Conservation (phyloP, 2,329 filamentous ascomycete genomes). For the Fusarium pseudoanthophilum region DNA sequence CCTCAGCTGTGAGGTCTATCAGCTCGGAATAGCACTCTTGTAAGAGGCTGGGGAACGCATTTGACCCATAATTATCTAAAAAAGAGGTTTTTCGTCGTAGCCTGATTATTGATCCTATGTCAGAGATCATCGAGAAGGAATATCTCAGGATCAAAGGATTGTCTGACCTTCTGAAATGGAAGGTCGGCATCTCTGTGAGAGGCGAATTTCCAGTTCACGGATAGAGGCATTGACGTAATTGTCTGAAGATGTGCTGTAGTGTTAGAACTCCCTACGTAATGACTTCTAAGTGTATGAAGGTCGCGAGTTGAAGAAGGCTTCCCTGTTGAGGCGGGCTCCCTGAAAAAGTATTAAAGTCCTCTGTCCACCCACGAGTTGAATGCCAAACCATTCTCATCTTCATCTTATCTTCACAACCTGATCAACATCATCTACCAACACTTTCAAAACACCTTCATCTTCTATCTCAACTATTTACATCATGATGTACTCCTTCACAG, state of each 20-base stretch:
- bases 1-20: background rate
- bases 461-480: rapidly evolving
- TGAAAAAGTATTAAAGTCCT: background rate
- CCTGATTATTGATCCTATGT: background rate
- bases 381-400: background rate
- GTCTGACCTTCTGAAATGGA: background rate
- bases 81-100: background rate
- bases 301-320: no score
- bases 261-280: background rate
- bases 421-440: rapidly evolving
- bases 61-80: background rate
- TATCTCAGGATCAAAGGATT: background rate
- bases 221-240: background rate
- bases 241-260: background rate
- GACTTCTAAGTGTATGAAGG: rapidly evolving
- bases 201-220: background rate
- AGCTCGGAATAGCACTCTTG: background rate
- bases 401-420: background rate
- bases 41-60: background rate
- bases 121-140: background rate
- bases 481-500: background rate
- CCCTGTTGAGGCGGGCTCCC: rapidly evolving
- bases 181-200: background rate
- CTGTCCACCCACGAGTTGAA: rapidly evolving
- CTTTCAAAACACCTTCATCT: background rate